Evolutionary conservation across 371 early-diverging fungal genomes (phyloP).

Genomic region (Mucor plumbeus): DNA sequence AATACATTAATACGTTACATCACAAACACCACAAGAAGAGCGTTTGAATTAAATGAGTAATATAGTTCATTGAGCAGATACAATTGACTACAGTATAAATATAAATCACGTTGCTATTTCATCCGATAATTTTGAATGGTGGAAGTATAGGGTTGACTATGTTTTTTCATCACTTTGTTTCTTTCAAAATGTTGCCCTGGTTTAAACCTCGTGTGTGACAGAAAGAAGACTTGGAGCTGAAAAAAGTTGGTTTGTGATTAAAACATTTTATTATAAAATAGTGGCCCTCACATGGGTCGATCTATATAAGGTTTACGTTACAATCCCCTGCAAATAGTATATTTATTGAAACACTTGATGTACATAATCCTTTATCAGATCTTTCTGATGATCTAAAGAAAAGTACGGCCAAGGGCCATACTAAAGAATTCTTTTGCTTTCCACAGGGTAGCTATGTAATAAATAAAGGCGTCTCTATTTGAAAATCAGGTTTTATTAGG

Average conservation of each 20-base stretch:
- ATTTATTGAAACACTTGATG: neutral
- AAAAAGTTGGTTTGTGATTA: slow-evolving; percentile 3
- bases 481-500: too few species aligned
- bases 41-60: neutral
- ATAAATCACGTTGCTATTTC: neutral
- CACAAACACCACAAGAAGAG: neutral
- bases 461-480: too few species aligned
- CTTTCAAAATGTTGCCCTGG: neutral
- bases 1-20: neutral
- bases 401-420: neutral
- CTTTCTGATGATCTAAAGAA: neutral
- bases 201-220: neutral
- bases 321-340: neutral
- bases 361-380: slow-evolving; percentile 1
- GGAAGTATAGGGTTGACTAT: neutral
- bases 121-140: neutral
- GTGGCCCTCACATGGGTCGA: slow-evolving; percentile 4
- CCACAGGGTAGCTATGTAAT: too few species aligned
- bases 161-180: neutral
- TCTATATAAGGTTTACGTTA: neutral
- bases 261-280: neutral
- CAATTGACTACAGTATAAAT: neutral
- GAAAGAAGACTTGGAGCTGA: neutral
- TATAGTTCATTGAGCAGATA: too few species aligned
- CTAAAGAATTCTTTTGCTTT: neutral